A percentile compares a stretch with the other conserved stretches of the same genome.
phyloP scores from a whole-genome alignment of 371 early-diverging fungal species.

The Lichtheimia hyalospora region DNA sequence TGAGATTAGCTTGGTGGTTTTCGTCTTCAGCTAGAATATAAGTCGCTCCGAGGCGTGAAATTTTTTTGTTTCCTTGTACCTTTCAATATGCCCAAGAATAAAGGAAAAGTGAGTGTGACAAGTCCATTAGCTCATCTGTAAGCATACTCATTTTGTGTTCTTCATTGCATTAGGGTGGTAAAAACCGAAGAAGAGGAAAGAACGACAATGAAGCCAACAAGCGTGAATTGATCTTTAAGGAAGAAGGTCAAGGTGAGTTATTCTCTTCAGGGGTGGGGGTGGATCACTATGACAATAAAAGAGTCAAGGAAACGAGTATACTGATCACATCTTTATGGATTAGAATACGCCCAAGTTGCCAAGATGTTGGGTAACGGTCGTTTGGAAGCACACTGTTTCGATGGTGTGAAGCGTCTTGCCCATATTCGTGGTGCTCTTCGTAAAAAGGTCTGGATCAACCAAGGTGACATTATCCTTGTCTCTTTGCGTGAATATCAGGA shows the following conservation, averaged over 20 bases:
- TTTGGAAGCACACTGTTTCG: constrained; percentile 93
- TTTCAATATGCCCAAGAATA: constrained; percentile 80
- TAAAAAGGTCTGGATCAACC: constrained; percentile 92
- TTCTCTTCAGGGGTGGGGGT: not conserved
- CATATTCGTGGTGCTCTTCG: constrained; percentile 98
- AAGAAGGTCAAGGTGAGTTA: constrained; percentile 87
- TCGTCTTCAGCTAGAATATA: too few species aligned
- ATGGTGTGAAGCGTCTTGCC: constrained; percentile 91
- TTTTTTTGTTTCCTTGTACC: not conserved
- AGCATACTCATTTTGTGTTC: not conserved
- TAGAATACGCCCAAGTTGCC: constrained; percentile 94
- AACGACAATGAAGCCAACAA: constrained; percentile 94
- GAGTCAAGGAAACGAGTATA: too few species aligned
- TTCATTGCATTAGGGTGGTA: constrained; percentile 82
- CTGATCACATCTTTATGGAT: not conserved
- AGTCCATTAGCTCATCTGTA: not conserved
- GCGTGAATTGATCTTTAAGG: constrained; percentile 93
- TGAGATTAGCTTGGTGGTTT: too few species aligned
- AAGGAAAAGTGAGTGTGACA: constrained; percentile 72
- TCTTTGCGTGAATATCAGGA: constrained; percentile 97
- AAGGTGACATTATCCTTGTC: constrained; percentile 95
- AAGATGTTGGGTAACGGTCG: constrained; percentile 98
- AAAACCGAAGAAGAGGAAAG: constrained; percentile 96
- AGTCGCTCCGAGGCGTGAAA: too few species aligned
- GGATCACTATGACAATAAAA: not conserved